A percentile compares a stretch with the other conserved stretches of the same genome.
Conservation (phyloP, 306 rosid genomes). For the Trifolium pratense region DNA sequence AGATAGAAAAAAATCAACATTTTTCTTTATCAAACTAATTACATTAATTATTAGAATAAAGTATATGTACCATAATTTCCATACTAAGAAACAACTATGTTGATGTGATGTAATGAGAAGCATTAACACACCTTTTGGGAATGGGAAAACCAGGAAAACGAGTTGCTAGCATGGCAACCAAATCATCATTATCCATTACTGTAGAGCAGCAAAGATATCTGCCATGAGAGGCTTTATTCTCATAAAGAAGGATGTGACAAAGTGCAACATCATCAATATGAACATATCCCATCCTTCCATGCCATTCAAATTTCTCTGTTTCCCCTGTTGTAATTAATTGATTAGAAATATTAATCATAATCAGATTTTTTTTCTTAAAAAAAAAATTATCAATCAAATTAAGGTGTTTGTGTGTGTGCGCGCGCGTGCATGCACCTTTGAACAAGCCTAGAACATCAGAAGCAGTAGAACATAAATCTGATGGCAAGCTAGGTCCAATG, state of each 20-base stretch:
- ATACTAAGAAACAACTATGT: too few species aligned
- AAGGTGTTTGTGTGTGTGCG: background rate
- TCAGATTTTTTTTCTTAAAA: too few species aligned
- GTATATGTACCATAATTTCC: too few species aligned
- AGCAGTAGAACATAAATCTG: conserved; percentile 78
- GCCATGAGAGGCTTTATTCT: conserved; percentile 60
- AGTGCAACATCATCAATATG: conserved; percentile 84
- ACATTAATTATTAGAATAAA: too few species aligned
- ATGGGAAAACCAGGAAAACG: conserved; percentile 73
- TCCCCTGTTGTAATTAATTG: conserved; percentile 55
- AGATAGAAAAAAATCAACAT: too few species aligned
- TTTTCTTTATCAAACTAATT: too few species aligned
- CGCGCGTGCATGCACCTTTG: conserved; percentile 46
- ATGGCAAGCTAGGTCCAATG: conserved; percentile 74
- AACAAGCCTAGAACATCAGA: conserved; percentile 78
- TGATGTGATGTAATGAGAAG: too few species aligned
- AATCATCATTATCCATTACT: conserved; percentile 53
- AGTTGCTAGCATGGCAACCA: conserved; percentile 53
- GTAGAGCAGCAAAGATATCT: conserved; percentile 74
- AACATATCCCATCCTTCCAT: conserved; percentile 88
- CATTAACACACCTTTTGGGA: conserved; percentile 68
- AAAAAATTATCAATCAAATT: background rate
- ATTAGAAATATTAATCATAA: too few species aligned
- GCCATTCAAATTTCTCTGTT: conserved; percentile 61
- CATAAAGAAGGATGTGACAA: conserved; percentile 68